Evolutionary conservation across 2,329 filamentous ascomycete genomes (phyloP), one percentile per base, ranked within the genome.

Genomic region (Knufia fluminis): DNA sequence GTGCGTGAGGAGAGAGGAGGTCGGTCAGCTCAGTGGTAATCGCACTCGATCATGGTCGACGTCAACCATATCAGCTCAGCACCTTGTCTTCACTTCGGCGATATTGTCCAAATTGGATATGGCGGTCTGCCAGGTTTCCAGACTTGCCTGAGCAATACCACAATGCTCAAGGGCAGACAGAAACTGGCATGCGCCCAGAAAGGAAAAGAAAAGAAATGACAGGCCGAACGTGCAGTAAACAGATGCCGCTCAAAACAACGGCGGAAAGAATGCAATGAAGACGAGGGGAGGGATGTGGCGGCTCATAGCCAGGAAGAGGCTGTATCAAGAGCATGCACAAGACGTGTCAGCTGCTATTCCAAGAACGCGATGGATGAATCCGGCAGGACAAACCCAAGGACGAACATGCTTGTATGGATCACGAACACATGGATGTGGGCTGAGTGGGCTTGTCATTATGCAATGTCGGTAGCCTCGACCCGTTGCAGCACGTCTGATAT

Each of bases 391-490:
- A 41, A 23, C 16, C 31, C 20, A 40, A 19, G 33, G 40, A 28
- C 35, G 45, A 40, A 19, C 24, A 17, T 28, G 31, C 24, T 23
- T 14, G 33, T 17, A 33, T 40, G 24, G 45, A 48, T 39, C 45
- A 48, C 23, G 3, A 19, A 36, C 33, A 38, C 20, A 36, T 32
- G 23, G 43, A 19, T 17, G 26, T 36, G 28, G 44, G 33, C 17
- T 36, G 6, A 4, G 19, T 40, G 17, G 17, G 38, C 38, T 40
- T 4, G 20, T 17, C 20, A 26, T 33, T 23, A 45, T 33, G 42
- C 42, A 19, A 48, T 32, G 45, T 35, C 23, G 45, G 35, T 24
- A 39, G 45, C 45, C 45, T 39, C 35, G 33, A 48, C 23, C 45
- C 35, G 45, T 20, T 26, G 20, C 20, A 48, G 17, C 35, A 39